A percentile compares a stretch with the other conserved stretches of the same genome.
Evolutionary conservation across 306 rosid genomes (phyloP).

Genomic region (Lathyrus aphaca): DNA sequence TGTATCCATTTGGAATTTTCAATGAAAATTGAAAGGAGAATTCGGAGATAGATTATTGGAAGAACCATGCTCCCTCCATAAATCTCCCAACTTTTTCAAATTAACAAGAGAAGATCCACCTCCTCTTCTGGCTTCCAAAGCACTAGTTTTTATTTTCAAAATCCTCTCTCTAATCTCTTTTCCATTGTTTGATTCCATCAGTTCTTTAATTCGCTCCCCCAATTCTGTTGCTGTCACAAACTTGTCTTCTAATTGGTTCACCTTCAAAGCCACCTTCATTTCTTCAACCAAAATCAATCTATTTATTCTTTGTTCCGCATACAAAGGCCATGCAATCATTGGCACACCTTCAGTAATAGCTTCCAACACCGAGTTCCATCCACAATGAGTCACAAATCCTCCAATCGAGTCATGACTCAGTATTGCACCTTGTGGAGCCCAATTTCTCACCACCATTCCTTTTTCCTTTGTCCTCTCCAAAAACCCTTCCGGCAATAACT

Average conservation of each 20-base stretch:
- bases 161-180: neutral
- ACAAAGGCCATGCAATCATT: slow-evolving; percentile 55
- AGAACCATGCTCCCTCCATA: neutral
- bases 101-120: neutral
- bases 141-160: neutral
- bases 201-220: neutral
- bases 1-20: too few relatives aligned
- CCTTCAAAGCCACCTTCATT: slow-evolving; percentile 50
- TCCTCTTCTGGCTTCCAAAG: neutral
- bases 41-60: neutral
- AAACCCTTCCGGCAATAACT: slow-evolving; percentile 3
- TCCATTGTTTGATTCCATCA: neutral
- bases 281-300: slow-evolving; percentile 52
- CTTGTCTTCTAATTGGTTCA: slow-evolving; percentile 33
- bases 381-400: slow-evolving; percentile 65
- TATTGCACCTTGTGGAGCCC: slow-evolving; percentile 64
- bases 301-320: slow-evolving; percentile 60
- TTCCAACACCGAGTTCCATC: slow-evolving; percentile 72
- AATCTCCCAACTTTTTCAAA: neutral
- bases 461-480: neutral
- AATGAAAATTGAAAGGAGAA: neutral
- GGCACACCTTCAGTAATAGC: slow-evolving; percentile 42
- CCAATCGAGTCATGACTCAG: slow-evolving; percentile 50
- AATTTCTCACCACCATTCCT: slow-evolving; percentile 48
- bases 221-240: slow-evolving; percentile 1